Conservation (phyloP, 2,329 filamentous ascomycete species). For the Keithomyces neogunnii region DNA sequence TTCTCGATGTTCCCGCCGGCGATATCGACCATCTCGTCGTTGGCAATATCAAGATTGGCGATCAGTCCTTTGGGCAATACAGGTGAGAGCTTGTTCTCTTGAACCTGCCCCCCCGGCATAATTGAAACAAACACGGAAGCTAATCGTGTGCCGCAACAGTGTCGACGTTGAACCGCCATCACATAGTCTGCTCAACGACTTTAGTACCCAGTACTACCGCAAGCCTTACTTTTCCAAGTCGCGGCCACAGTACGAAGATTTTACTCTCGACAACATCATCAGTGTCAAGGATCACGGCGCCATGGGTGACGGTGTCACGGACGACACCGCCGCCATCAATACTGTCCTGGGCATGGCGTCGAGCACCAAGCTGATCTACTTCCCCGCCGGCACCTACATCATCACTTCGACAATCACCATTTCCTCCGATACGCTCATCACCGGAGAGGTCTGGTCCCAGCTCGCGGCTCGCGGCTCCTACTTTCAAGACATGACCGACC, state of each 20-base stretch:
- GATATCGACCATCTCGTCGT: neutral
- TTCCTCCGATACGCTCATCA: slow-evolving; percentile 23
- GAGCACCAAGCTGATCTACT: neutral
- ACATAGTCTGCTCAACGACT: neutral
- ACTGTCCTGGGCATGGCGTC: neutral
- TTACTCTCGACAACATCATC: neutral
- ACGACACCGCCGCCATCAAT: slow-evolving; percentile 28
- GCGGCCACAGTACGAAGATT: neutral
- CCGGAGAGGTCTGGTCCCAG: slow-evolving; percentile 27
- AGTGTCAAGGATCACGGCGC: slow-evolving; percentile 1
- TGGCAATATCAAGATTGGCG: neutral
- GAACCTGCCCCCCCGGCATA: neutral
- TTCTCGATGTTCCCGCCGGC: neutral
- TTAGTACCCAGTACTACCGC: neutral
- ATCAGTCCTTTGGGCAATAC: neutral
- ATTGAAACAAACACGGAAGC: neutral
- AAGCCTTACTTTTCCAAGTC: neutral
- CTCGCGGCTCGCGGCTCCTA: slow-evolving; percentile 15
- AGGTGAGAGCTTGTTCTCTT: neutral
- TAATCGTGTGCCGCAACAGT: neutral
- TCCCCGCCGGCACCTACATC: slow-evolving; percentile 28
- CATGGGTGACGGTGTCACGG: slow-evolving; percentile 22
- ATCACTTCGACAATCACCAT: slow-evolving; percentile 25
- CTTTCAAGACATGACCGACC: slow-evolving; percentile 21
- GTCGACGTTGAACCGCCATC: neutral